These are phyloP conservation scores for Sugiyamaella qingdaonensis DNA, from an alignment of 805 yeast genomes.

Conservation along the genomic window DNA sequence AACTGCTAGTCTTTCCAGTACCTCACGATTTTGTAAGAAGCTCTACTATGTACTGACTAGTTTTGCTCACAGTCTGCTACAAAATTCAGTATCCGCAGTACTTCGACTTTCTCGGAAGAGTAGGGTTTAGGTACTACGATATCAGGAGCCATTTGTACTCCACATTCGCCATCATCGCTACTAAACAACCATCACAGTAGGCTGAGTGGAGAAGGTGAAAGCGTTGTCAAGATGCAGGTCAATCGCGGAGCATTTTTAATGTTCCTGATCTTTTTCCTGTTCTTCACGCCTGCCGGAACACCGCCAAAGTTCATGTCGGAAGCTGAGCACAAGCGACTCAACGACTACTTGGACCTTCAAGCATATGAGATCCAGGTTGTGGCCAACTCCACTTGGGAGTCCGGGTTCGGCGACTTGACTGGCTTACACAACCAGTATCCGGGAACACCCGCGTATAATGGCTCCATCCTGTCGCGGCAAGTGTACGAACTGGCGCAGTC, in stretches of 20 bases:
- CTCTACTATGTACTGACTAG: too few relatives aligned
- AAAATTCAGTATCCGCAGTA: too few relatives aligned
- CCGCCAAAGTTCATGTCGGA: slow-evolving; percentile 29
- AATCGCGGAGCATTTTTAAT: slow-evolving; percentile 29
- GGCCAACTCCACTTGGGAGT: slow-evolving; percentile 39
- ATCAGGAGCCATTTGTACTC: too few relatives aligned
- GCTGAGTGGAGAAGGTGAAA: not conserved
- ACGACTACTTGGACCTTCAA: slow-evolving; percentile 34
- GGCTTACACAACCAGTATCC: slow-evolving; percentile 66
- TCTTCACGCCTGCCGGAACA: slow-evolving; percentile 42
- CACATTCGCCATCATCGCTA: too few relatives aligned
- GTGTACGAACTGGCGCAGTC: slow-evolving; percentile 12
- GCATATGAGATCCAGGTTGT: slow-evolving; percentile 36
- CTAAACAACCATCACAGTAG: too few relatives aligned
- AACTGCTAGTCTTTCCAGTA: too few relatives aligned
- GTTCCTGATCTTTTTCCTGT: slow-evolving; percentile 37
- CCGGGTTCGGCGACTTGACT: slow-evolving; percentile 67
- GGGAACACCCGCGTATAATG: slow-evolving; percentile 43
- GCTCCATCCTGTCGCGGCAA: slow-evolving; percentile 17
- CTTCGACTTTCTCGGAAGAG: too few relatives aligned
- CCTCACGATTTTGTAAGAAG: too few relatives aligned
- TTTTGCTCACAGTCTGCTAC: too few relatives aligned
- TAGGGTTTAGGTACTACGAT: too few relatives aligned
- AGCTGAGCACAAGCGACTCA: slow-evolving; percentile 38
- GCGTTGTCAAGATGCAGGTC: slow-evolving; percentile 19